Base-by-base conservation (phyloP, 176 grass and related monocot genomes). In the Miscanthus lutarioriparius region DNA sequence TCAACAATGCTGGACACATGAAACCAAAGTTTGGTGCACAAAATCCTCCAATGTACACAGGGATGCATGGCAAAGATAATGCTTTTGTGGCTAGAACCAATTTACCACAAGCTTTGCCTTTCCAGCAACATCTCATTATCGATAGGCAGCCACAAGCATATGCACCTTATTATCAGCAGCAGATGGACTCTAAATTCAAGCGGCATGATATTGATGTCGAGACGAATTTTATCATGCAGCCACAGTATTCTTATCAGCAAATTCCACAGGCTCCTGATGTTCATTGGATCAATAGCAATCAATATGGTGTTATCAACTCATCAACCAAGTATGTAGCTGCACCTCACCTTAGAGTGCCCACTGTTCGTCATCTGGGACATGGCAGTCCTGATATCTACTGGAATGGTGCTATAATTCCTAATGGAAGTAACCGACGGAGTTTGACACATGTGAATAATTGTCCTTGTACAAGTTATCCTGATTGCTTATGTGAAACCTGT, bases 261-360 rank as follows among this genome's bases (percentile, higher is more conserved):
- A 54, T 83, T 74, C 64, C 85, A 48, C 85, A 74, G 19, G 30
- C 81, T 84, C 49, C 63, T 73, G 86, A 91, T 76, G 66, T 82
- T 51, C 40, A 28, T 70, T 67, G 70, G 84, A 54, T 61, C 43
- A 70, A 49, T 37, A 83, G 74, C 65, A 79, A 49, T 25, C 74
- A 33, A 75, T 77, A 10, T 67, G 69, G 83, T 61, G 28, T 64
- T 4, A 12, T 69, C 65, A 83, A 67, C 58, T 65, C 75, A 26
- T 19, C 67, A 30, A 10, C 41, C 23, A 75, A 84, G 17, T 32
- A 39, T 30, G 27, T 38, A 59, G 15, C 38, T 79, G 53, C 80
- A 32, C 44, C 86, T 80, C 69, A 83, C 75, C 44, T 80, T 70
- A 30, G 64, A 47, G 53, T 23, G 30, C 44, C 62, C 6, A 67